phyloP scores from a whole-genome alignment of 148 eudicot species.

The Fagopyrum esculentum region DNA sequence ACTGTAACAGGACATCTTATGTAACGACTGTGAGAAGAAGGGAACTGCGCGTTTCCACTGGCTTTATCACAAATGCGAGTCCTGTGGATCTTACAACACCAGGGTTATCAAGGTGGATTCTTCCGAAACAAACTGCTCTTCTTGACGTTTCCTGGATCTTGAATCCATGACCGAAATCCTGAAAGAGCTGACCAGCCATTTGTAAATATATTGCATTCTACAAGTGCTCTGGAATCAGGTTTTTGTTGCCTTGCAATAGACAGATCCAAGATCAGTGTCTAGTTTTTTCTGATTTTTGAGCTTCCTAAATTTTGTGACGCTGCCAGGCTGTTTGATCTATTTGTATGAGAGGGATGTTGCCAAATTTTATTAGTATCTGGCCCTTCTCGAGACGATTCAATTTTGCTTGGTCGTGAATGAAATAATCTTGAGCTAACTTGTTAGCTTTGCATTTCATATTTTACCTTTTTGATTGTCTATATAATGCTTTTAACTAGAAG shows the following conservation, averaged over 20 bases:
- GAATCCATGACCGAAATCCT: not conserved
- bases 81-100: conserved; percentile 89
- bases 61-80: conserved; percentile 92
- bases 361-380: not conserved
- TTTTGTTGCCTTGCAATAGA: not conserved
- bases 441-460: not conserved
- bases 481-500: no score
- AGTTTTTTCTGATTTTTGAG: not conserved
- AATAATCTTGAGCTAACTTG: not conserved
- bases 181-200: not conserved
- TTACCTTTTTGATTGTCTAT: not conserved
- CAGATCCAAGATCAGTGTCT: not conserved
- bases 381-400: not conserved
- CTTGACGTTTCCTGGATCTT: conserved; percentile 9
- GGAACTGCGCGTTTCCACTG: conserved; percentile 84
- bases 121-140: conserved; percentile 32
- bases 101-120: conserved; percentile 62
- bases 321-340: not conserved
- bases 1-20: conserved; percentile 61
- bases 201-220: not conserved
- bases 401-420: not conserved
- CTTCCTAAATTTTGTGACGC: not conserved
- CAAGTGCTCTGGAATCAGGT: not conserved
- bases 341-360: not conserved
- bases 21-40: conserved; percentile 86